These are phyloP conservation scores for Zygosaccharomyces bailii DNA, from an alignment of 805 yeast genomes.

Conservation along the genomic window DNA sequence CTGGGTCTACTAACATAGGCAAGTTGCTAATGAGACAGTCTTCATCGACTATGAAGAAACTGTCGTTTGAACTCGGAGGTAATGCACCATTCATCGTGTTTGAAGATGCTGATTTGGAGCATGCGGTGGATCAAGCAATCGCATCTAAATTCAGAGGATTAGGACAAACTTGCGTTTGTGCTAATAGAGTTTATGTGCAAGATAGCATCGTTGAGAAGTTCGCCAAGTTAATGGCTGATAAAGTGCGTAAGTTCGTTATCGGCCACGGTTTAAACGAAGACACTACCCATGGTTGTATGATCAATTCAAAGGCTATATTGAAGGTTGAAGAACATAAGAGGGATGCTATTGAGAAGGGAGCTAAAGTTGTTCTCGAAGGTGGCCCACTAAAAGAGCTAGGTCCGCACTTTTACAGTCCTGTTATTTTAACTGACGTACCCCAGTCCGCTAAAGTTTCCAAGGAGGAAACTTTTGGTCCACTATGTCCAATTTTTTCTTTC, in stretches of 20 bases:
- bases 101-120: conserved; percentile 55
- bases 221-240: conserved; percentile 40
- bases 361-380: conserved; percentile 48
- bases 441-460: conserved; percentile 46
- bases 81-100: conserved; percentile 64
- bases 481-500: conserved; percentile 55
- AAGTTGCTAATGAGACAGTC: conserved; percentile 56
- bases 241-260: conserved; percentile 47
- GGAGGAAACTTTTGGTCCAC: conserved; percentile 67
- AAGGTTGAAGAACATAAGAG: conserved; percentile 53
- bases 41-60: conserved; percentile 54
- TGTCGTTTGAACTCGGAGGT: conserved; percentile 64
- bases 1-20: conserved; percentile 64
- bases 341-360: conserved; percentile 56
- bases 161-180: conserved; percentile 68
- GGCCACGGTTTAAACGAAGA: conserved; percentile 54
- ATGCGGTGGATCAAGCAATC: conserved; percentile 50
- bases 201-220: conserved; percentile 49
- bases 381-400: conserved; percentile 51
- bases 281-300: conserved; percentile 56
- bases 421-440: conserved; percentile 50
- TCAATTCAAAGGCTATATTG: conserved; percentile 47
- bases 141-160: conserved; percentile 57
- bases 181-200: conserved; percentile 58
- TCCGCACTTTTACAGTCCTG: conserved; percentile 51